Percentiles rank a stretch among this genome's conserved stretches.
Evolutionary conservation across 441 rosid species (phyloP).

Genomic region (Erysimum cheiri): DNA sequence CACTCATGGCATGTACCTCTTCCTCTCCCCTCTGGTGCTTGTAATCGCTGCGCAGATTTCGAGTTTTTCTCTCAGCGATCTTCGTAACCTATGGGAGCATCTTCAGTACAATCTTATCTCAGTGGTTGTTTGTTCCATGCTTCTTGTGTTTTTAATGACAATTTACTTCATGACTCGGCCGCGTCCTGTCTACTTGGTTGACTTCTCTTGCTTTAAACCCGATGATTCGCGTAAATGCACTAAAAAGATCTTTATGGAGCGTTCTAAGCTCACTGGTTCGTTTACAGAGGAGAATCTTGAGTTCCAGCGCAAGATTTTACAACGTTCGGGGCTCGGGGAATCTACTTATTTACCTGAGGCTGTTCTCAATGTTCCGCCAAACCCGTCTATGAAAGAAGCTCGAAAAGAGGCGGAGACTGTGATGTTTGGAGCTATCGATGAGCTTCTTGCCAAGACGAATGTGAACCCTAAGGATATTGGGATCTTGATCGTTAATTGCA

Average conservation of each 20-base stretch:
- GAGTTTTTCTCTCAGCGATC: slow-evolving; percentile 51
- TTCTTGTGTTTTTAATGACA: slow-evolving; percentile 55
- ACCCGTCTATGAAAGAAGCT: slow-evolving; percentile 60
- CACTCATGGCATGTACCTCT: slow-evolving; percentile 68
- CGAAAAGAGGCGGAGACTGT: slow-evolving; percentile 61
- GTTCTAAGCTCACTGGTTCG: slow-evolving; percentile 46
- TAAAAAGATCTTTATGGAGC: slow-evolving; percentile 52
- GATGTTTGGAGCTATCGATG: slow-evolving; percentile 44
- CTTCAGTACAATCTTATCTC: slow-evolving; percentile 62
- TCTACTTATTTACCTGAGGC: slow-evolving; percentile 63
- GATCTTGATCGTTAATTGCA: slow-evolving; percentile 39
- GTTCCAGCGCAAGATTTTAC: slow-evolving; percentile 59
- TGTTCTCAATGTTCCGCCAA: slow-evolving; percentile 55
- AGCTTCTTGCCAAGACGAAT: slow-evolving; percentile 37
- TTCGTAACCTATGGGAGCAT: slow-evolving; percentile 56
- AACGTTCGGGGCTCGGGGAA: slow-evolving; percentile 64
- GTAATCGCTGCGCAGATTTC: slow-evolving; percentile 56
- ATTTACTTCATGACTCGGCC: slow-evolving; percentile 59
- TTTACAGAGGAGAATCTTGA: slow-evolving; percentile 58
- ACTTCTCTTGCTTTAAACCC: slow-evolving; percentile 62
- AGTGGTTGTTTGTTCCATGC: slow-evolving; percentile 53
- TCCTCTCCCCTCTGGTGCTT: slow-evolving; percentile 51
- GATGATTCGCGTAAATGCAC: slow-evolving; percentile 57
- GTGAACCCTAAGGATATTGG: slow-evolving; percentile 40
- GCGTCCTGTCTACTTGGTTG: slow-evolving; percentile 56